Conservation (phyloP, 2,329 filamentous ascomycete species). For the Exophiala sp. region DNA sequence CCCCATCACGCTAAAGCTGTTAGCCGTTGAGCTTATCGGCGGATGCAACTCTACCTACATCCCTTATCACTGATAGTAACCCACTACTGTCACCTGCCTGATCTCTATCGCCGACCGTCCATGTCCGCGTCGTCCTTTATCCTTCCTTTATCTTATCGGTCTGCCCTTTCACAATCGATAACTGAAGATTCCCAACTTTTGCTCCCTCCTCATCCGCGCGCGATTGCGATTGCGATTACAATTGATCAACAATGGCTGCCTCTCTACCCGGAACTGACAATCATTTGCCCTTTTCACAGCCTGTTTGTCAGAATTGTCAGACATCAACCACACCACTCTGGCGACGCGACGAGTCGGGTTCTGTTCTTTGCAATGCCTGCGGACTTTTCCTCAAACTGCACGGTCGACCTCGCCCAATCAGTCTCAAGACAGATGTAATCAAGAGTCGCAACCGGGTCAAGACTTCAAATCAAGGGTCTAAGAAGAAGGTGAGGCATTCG, state of each 20-base stretch:
- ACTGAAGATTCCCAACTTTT: conserved; percentile 4
- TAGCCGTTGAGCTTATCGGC: too few relatives aligned
- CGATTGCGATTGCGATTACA: neutral
- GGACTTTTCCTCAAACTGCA: conserved; percentile 96
- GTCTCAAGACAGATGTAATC: conserved; percentile 97
- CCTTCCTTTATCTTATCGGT: conserved; percentile 13
- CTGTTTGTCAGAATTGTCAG: conserved; percentile 90
- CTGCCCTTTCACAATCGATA: conserved; percentile 6
- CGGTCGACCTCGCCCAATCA: conserved; percentile 85
- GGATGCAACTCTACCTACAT: neutral
- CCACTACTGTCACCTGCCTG: neutral
- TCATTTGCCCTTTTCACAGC: conserved; percentile 64
- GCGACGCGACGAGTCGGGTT: conserved; percentile 92
- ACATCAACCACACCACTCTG: conserved; percentile 95
- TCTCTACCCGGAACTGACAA: conserved; percentile 42
- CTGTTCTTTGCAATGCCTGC: conserved; percentile 96
- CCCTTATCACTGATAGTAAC: too few relatives aligned
- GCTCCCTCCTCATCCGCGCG: conserved; percentile 25
- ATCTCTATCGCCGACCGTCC: neutral
- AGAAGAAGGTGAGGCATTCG: conserved; percentile 67
- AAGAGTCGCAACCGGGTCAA: conserved; percentile 98
- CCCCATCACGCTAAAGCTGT: too few relatives aligned
- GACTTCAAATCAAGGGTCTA: conserved; percentile 69
- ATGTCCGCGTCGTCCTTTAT: neutral
- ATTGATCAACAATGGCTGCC: conserved; percentile 37